These are phyloP conservation scores for Diphasiastrum complanatum DNA, from an alignment of 83 land plant genomes.

Conservation along the genomic window DNA sequence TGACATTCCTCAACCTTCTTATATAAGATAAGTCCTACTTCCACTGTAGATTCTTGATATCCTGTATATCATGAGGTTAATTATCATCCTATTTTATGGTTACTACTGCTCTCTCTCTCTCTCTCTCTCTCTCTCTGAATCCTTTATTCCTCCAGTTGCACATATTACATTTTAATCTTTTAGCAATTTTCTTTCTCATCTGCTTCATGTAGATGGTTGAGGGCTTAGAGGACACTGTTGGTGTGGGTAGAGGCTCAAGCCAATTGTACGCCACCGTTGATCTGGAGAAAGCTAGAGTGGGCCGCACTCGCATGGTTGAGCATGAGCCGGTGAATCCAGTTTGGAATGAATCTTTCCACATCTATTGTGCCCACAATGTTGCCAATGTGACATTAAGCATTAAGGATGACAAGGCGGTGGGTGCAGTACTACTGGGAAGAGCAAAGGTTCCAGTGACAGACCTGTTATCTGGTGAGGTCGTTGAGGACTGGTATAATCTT, in stretches of 20 bases:
- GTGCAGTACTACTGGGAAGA: slow-evolving; percentile 68
- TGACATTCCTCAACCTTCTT: no score
- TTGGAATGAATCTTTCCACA: slow-evolving; percentile 66
- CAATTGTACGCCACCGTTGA: slow-evolving; percentile 76
- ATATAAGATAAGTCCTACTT: no score
- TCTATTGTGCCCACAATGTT: slow-evolving; percentile 62
- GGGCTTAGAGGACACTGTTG: slow-evolving; percentile 41
- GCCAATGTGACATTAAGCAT: slow-evolving; percentile 45
- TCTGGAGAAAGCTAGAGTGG: slow-evolving; percentile 59
- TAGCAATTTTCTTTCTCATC: no score
- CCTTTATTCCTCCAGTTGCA: no score
- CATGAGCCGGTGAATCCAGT: slow-evolving; percentile 49
- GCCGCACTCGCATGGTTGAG: slow-evolving; percentile 50
- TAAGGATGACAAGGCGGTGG: slow-evolving; percentile 71
- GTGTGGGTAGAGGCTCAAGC: slow-evolving; percentile 45
- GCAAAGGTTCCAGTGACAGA: slow-evolving; percentile 38
- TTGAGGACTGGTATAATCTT: slow-evolving; percentile 49
- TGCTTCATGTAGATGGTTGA: slow-evolving; percentile 44
- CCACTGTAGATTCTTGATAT: no score
- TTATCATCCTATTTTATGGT: no score
- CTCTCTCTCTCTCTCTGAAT: no score
- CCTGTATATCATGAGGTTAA: no score
- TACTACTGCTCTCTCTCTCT: no score
- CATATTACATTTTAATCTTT: no score
- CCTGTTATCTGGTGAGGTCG: slow-evolving; percentile 25